Conservation (phyloP, 176 grass and related monocot genomes). For the Aegilops sharonensis region DNA sequence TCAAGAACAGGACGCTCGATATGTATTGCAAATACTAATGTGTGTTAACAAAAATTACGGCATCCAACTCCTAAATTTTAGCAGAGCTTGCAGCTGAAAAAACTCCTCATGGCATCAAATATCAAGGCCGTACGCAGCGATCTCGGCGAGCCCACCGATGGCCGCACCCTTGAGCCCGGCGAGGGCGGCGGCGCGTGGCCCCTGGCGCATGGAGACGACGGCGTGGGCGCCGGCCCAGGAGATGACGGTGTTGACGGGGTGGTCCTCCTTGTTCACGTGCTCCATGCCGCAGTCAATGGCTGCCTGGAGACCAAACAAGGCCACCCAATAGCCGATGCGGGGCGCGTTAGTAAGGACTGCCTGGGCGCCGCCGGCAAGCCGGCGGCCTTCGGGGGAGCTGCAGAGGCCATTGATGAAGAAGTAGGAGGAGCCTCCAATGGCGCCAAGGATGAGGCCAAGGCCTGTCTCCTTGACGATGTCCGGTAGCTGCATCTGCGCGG, state of each 20-base stretch:
- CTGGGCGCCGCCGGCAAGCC: slow-evolving; percentile 45
- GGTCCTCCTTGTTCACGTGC: slow-evolving; percentile 59
- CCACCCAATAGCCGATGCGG: slow-evolving; percentile 25
- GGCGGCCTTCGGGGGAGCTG: slow-evolving; percentile 69
- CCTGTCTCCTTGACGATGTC: slow-evolving; percentile 69
- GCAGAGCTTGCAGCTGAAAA: no score
- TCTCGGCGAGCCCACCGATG: no score
- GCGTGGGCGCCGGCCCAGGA: not conserved
- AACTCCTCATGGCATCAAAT: no score
- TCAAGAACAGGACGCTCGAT: no score
- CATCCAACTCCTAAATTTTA: no score
- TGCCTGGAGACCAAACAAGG: slow-evolving; percentile 62
- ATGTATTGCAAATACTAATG: no score
- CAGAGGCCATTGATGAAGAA: slow-evolving; percentile 61
- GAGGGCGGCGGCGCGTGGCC: no score
- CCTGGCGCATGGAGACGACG: no score
- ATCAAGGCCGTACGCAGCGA: no score
- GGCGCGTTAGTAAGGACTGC: slow-evolving; percentile 55
- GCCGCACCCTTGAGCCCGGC: no score
- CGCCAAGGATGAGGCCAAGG: slow-evolving; percentile 58
- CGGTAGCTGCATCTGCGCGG: slow-evolving; percentile 51
- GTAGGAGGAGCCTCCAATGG: slow-evolving; percentile 55
- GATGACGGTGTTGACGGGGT: slow-evolving; percentile 73
- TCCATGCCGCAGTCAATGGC: slow-evolving; percentile 65
- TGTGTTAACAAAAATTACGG: no score